Percentiles rank a stretch among this genome's conserved stretches.
Conservation (phyloP, 192 early-diverging fungal species). For the Coemansia sp. region DNA sequence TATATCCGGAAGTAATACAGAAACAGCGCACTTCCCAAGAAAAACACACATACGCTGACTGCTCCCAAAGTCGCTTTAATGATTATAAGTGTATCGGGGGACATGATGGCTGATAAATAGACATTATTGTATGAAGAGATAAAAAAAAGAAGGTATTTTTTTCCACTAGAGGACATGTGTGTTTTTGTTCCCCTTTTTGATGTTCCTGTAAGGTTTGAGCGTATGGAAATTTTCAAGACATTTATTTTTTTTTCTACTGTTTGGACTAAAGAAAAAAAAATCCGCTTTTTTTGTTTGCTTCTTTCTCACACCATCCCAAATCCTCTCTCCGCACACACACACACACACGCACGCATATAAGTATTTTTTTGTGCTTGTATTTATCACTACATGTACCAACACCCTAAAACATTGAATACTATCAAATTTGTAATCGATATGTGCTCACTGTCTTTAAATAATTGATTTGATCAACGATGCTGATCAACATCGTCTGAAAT, state of each 20-base stretch:
- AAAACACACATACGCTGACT: conserved; percentile 20
- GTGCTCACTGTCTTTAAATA: no score
- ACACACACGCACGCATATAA: neutral
- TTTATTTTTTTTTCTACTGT: neutral
- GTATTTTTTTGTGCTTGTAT: neutral
- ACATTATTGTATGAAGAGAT: neutral
- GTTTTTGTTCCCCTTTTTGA: no score
- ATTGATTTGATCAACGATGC: no score
- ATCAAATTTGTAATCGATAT: no score
- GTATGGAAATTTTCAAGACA: no score
- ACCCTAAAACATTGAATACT: no score
- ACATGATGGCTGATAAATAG: neutral
- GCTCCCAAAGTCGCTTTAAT: conserved; percentile 35
- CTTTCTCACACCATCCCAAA: neutral
- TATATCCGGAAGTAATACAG: conserved; percentile 30
- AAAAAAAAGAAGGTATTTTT: neutral
- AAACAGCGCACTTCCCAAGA: conserved; percentile 17
- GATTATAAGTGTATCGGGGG: conserved; percentile 15
- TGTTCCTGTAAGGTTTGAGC: no score
- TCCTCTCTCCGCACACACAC: neutral
- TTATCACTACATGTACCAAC: neutral
- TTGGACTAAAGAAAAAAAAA: neutral
- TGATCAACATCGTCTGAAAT: neutral
- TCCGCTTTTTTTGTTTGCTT: neutral
- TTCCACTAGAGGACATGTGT: neutral